Evolutionary conservation across 305 asterid species (phyloP), one percentile per base, ranked within the genome.

Genomic region (Fraxinus velutina): DNA sequence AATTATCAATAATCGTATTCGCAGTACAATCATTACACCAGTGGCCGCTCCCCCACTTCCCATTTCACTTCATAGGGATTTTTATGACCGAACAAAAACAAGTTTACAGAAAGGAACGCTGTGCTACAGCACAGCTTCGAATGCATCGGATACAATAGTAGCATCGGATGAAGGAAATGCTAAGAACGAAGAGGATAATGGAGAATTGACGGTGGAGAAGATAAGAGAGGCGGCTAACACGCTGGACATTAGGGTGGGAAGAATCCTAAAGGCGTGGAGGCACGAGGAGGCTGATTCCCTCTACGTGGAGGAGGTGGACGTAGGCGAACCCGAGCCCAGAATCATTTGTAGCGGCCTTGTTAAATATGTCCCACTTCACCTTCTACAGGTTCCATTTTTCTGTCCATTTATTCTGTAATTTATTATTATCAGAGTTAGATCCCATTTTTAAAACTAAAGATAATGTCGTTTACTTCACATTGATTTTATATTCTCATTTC

Each of bases 261-360:
- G 84, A 84, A 90, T 95, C 77, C 71, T 88, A 64, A 91, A 86
- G 83, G 98, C 93, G 0, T 93, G 97, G 97, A 87, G 93, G 83
- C 99, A 95, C 42, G 97, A 89, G 75, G 99, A 95, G 87, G 99
- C 98, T 21, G 98, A 95, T 89, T 91, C 99, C 3, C 95, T 95
- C 39, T 95, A 91, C 83, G 98, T 95, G 22, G 99, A 95, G 89
- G 97, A 95, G 90, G 98, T 95, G 33, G 99, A 95, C 68, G 92
- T 93, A 8, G 99, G 99, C 9, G 99, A 95, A 79, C 73, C 94
- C 6, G 93, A 95, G 85, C 97, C 97, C 1, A 87, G 99, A 83
- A 92, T 89, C 75, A 95, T 95, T 29, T 95, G 99, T 88, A 93
- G 99, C 66, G 98, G 99, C 83, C 94, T 95, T 30, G 99, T 91